Evolutionary conservation across 2,329 filamentous ascomycete species (phyloP), one percentile per base, ranked within the genome.

Genomic region (Colletotrichum destructivum): DNA sequence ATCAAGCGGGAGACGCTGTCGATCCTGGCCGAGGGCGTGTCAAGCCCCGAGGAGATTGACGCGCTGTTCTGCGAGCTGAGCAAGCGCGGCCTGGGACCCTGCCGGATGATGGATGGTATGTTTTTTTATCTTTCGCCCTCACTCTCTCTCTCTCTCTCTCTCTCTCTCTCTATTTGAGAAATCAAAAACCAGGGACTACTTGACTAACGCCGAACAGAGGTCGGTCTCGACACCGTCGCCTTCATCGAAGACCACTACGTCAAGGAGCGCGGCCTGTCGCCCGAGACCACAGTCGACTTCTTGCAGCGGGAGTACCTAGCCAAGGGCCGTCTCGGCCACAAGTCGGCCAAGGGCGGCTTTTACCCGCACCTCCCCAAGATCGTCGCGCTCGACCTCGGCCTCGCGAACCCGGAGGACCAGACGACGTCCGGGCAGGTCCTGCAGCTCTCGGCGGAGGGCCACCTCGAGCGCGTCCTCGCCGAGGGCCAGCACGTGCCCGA

Each of bases 181-280:
- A 31, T 31, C 11, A 13, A 16, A 2, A 18, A 6, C 0, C 31
- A 21, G 7, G 23, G 12, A 15, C 9, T 21, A 26, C 26, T 26
- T 4, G 3, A 59, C 57, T 56, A 35, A 54, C 12, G 7, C 2
- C 31, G 7, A 18, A 84, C 87, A 69, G 78, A 79, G 11, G 83
- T 89, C 26, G 87, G 87, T 0, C 79, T 89, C 0, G 87, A 89
- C 64, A 89, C 86, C 0, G 86, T 89, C 3, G 81, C 83, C 0
- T 83, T 87, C 61, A 89, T 89, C 62, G 87, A 89, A 71, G 74
- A 84, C 38, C 84, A 89, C 71, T 89, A 89, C 75, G 80, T 88
- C 66, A 73, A 82, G 3, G 87, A 89, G 75, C 83, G 87, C 4
- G 80, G 82, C 1, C 78, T 88, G 0, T 68, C 75, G 80, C 2